phyloP scores from a whole-genome alignment of 2,329 filamentous ascomycete species.

The Stemphylium lycopersici region DNA sequence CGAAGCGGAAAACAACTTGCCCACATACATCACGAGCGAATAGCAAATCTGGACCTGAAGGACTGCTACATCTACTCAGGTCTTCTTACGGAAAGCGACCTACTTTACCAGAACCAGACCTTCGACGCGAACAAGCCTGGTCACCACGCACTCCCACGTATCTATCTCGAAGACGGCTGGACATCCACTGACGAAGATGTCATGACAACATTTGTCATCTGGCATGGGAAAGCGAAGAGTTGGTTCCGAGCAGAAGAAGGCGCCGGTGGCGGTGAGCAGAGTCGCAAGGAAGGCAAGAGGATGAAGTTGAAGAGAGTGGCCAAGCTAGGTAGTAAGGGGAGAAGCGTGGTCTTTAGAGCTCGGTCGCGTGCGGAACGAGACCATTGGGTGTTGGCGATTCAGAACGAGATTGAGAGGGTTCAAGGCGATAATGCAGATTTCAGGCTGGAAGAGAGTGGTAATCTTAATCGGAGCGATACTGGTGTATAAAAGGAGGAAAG shows the following conservation, averaged over 20 bases:
- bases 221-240: conserved; percentile 64
- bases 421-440: conserved; percentile 57
- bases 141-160: conserved; percentile 63
- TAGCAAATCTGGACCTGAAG: conserved; percentile 63
- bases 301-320: conserved; percentile 65
- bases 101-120: conserved; percentile 68
- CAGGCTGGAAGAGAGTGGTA: conserved; percentile 35
- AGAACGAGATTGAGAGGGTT: conserved; percentile 69
- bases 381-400: conserved; percentile 70
- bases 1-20: conserved; percentile 61
- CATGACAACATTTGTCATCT: conserved; percentile 72
- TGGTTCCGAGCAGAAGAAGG: conserved; percentile 57
- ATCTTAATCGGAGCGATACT: neutral
- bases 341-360: conserved; percentile 70
- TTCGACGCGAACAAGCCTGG: conserved; percentile 68
- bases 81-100: conserved; percentile 65
- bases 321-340: conserved; percentile 64
- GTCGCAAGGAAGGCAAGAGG: conserved; percentile 49
- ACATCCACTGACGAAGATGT: conserved; percentile 68
- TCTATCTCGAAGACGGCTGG: conserved; percentile 67
- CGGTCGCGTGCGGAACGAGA: conserved; percentile 69
- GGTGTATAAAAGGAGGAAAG: neutral
- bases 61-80: conserved; percentile 72
- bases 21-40: conserved; percentile 67
- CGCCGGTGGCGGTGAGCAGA: conserved; percentile 36